Conservation (phyloP, 116 monocot species). For the Posidonia oceanica region DNA sequence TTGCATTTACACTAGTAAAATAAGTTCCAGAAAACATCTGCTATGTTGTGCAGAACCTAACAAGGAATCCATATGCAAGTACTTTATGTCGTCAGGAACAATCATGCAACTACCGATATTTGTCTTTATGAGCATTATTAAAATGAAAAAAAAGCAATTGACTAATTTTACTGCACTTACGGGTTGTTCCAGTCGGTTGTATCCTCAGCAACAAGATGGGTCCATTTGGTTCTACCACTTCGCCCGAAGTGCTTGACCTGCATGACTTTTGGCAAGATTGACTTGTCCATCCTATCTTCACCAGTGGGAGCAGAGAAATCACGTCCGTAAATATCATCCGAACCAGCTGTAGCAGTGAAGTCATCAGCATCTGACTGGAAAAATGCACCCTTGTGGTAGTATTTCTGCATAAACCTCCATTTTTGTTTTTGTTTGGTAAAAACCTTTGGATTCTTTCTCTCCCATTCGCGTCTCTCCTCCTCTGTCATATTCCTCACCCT, state of each 20-base stretch:
- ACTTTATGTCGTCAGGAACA: no score
- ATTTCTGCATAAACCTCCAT: conserved; percentile 99
- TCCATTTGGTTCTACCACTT: conserved; percentile 97
- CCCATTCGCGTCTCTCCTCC: conserved; percentile 86
- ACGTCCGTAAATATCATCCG: conserved; percentile 49
- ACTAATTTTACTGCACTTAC: conserved; percentile 30
- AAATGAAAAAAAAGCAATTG: background rate
- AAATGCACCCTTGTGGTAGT: conserved; percentile 92
- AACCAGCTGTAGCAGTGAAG: conserved; percentile 28
- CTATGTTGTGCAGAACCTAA: background rate
- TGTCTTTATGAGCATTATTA: no score
- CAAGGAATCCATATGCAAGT: background rate
- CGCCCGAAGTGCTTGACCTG: conserved; percentile 95
- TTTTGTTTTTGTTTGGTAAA: conserved; percentile 45
- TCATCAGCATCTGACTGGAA: conserved; percentile 73
- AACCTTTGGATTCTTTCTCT: conserved; percentile 74
- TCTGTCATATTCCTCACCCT: conserved; percentile 95
- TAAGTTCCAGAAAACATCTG: background rate
- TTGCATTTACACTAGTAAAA: background rate
- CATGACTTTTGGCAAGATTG: conserved; percentile 93
- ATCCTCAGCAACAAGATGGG: conserved; percentile 94
- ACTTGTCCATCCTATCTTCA: conserved; percentile 94
- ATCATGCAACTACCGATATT: no score
- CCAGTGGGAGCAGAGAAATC: conserved; percentile 88
- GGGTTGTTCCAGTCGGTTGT: conserved; percentile 94